phyloP scores from a whole-genome alignment of 2,329 filamentous ascomycete genomes.

The Graphiopsis chlorocephala region DNA sequence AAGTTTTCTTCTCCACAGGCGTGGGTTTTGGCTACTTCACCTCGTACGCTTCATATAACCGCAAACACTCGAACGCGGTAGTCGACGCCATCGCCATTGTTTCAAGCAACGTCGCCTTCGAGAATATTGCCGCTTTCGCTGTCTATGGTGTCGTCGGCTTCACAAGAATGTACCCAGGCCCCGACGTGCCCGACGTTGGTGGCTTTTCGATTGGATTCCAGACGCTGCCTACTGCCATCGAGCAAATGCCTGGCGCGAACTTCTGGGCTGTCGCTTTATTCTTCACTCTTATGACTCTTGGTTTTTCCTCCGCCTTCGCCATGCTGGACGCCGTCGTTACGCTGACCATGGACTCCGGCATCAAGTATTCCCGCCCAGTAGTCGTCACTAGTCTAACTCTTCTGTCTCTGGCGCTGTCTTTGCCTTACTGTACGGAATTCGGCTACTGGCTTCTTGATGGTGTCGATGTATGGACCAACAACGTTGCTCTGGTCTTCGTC shows the following conservation, averaged over 20 bases:
- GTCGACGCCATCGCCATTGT: conserved; percentile 58
- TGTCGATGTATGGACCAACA: conserved; percentile 57
- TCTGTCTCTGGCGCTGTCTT: conserved; percentile 52
- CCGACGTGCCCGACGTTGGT: conserved; percentile 47
- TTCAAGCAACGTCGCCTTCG: conserved; percentile 55
- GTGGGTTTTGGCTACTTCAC: conserved; percentile 61
- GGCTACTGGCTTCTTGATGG: conserved; percentile 56
- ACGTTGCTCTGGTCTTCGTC: conserved; percentile 54
- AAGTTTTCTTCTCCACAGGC: conserved; percentile 60
- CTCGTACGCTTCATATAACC: conserved; percentile 57
- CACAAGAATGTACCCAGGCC: conserved; percentile 39
- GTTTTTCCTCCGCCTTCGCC: conserved; percentile 58
- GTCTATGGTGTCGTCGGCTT: conserved; percentile 58
- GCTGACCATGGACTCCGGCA: conserved; percentile 52
- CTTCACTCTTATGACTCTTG: conserved; percentile 57
- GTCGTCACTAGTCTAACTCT: conserved; percentile 52
- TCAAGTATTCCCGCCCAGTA: conserved; percentile 45
- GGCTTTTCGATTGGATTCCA: conserved; percentile 58
- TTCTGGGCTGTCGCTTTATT: conserved; percentile 60
- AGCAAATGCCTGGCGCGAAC: conserved; percentile 57
- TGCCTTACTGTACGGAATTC: conserved; percentile 58
- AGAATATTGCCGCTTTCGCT: conserved; percentile 51
- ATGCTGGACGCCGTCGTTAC: conserved; percentile 59
- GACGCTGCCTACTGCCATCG: conserved; percentile 56
- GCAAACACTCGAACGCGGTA: conserved; percentile 56